Percentiles rank a stretch among this genome's conserved stretches.
These are phyloP conservation scores for Crucibulum cyathiforme DNA, from an alignment of 1,284 basidiomycete species.

Conservation along the genomic window DNA sequence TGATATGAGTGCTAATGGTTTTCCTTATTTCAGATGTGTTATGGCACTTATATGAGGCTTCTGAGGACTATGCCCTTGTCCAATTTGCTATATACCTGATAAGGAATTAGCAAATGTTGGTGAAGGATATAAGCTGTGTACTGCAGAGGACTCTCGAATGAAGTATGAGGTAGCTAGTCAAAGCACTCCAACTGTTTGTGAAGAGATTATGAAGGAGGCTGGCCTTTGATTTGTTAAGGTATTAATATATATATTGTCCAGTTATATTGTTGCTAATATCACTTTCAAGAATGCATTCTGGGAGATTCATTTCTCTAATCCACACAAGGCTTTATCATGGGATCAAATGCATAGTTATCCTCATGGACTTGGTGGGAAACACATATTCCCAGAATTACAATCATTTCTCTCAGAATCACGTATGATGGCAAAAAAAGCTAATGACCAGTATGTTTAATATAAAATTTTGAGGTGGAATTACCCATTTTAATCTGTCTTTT, in stretches of 20 bases:
- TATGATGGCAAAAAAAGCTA: neutral
- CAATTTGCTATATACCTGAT: constrained; percentile 38
- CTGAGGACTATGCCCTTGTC: constrained; percentile 35
- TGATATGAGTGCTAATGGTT: neutral
- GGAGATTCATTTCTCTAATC: constrained; percentile 30
- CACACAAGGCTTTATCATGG: constrained; percentile 7
- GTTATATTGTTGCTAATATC: neutral
- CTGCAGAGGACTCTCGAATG: constrained; percentile 12
- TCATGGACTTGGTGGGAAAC: constrained; percentile 14
- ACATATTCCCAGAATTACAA: constrained; percentile 3
- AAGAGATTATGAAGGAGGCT: constrained; percentile 17
- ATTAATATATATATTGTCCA: constrained; percentile 17
- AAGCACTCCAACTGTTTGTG: constrained; percentile 1
- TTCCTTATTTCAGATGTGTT: constrained; percentile 22
- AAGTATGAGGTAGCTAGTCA: constrained; percentile 13
- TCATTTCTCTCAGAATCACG: neutral
- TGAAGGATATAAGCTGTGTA: constrained; percentile 15
- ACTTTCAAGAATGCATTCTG: constrained; percentile 41
- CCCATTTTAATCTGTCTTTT: neutral
- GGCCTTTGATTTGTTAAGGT: constrained; percentile 38
- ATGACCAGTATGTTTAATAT: constrained; percentile 1
- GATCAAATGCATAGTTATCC: constrained; percentile 15
- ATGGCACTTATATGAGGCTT: constrained; percentile 40
- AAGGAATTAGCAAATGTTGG: constrained; percentile 24
- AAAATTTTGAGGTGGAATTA: neutral